Base-by-base conservation (phyloP, 352 stramenopile species). In the Hyaloperonospora arabidopsidis region DNA sequence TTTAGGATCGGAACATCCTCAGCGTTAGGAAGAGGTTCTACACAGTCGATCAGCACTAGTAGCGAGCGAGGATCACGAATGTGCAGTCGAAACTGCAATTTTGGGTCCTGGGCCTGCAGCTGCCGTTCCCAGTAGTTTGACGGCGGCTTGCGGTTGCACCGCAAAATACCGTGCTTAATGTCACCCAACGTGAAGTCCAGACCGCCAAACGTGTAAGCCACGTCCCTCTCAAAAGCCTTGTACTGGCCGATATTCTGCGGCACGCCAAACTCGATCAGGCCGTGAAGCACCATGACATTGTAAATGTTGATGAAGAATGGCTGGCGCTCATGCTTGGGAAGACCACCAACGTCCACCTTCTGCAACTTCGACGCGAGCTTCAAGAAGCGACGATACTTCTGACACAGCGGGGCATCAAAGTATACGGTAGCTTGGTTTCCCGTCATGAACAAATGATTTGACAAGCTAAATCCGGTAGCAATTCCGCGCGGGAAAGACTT, bases 281-380 rank as follows among this genome's bases (percentile, higher is more conserved):
- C 84, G 49, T 94, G 84, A 22, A 94, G 71, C 43, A 90, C 84
- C 84, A 92, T 92, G 1, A 76, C 79, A 58, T 94, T 94, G 71
- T 92, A 92, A 46, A 92, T 70, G 67, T 94, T 94, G 75, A 94
- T 92, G 51, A 94, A 94, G 51, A 94, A 94, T 1, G 82, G 76
- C 50, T 92, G 84, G 5, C 82, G 81, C 41, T 92, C 84, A 54
- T 92, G 80, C 61, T 90, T 92, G 10, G 82, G 76, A 17, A 94
- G 56, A 39, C 66, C 74, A 11, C 65, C 58, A n/a, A 94, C 72
- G 47, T 91, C 80, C 25, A 90, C 61, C 19, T 72, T 75, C 59
- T 92, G 82, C 23, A 94, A 45, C 45, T 74, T 72, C 2, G 76
- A 70, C 12, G 72, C 59, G 14, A 86, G 49, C 57, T 89, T 87